Percentiles rank a stretch among this genome's conserved stretches.
phyloP scores from a whole-genome alignment of 2,329 filamentous ascomycete genomes.

The Cladosporium oxysporum region DNA sequence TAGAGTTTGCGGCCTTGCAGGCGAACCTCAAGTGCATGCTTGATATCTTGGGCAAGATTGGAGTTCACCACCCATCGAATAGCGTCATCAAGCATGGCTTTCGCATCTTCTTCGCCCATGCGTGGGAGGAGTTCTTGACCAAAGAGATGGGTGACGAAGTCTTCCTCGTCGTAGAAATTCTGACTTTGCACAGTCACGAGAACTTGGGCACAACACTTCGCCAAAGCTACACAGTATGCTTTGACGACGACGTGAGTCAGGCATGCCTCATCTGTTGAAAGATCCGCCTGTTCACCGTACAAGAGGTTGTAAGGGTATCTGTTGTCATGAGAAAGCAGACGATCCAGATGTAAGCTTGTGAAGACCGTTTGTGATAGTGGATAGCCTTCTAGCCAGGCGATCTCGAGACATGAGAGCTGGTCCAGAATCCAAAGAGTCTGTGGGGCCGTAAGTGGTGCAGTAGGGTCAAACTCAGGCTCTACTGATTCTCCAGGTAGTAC shows the following conservation, averaged over 20 bases:
- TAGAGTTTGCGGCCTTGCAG: slow-evolving; percentile 68
- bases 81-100: slow-evolving; percentile 57
- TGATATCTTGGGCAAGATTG: slow-evolving; percentile 22
- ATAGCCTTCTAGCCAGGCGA: slow-evolving; percentile 97
- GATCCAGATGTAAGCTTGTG: slow-evolving; percentile 87
- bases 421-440: slow-evolving; percentile 94
- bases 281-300: slow-evolving; percentile 47
- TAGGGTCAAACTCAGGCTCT: slow-evolving; percentile 61
- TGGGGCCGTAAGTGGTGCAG: slow-evolving; percentile 42
- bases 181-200: slow-evolving; percentile 77
- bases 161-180: slow-evolving; percentile 96
- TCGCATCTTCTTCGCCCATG: slow-evolving; percentile 60
- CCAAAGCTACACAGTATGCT: slow-evolving; percentile 80
- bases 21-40: slow-evolving; percentile 44
- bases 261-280: slow-evolving; percentile 14
- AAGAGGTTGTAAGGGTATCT: slow-evolving; percentile 49
- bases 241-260: slow-evolving; percentile 63
- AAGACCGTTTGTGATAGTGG: slow-evolving; percentile 93
- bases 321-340: slow-evolving; percentile 68
- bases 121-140: slow-evolving; percentile 72
- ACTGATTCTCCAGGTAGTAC: slow-evolving; percentile 76
- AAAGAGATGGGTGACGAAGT: slow-evolving; percentile 92
- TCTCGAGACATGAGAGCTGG: slow-evolving; percentile 87
- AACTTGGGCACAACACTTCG: slow-evolving; percentile 81
- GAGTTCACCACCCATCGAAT: slow-evolving; percentile 42